Base-by-base conservation (phyloP, 2,329 filamentous ascomycete genomes). In the Diplodia scrobiculata region DNA sequence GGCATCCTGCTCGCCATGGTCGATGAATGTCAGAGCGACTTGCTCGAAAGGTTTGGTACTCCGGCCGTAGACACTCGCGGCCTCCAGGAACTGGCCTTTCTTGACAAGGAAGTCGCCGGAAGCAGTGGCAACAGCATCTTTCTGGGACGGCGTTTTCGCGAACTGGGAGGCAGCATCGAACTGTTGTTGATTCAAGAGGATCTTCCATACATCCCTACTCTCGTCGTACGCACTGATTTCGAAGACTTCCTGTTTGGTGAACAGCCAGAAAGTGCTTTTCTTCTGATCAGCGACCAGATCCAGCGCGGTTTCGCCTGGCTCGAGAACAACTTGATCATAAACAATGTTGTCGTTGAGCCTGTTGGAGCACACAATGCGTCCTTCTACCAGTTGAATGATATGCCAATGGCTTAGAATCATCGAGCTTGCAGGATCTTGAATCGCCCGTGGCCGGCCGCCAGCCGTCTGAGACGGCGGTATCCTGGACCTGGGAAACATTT, bases 21-120 rank as follows among this genome's bases (percentile, higher is more conserved):
- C 93, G 70, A 99, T 93, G 73, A 99, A 91, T 1, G 87, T 88
- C 41, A 99, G 82, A 25, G 93, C 93, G 53, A 99, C 94, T 74
- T 99, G 92, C 75, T 99, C 95, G 71, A 99, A 99, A 0, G 92
- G 89, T 80, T 98, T 98, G 75, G 91, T 97, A 78, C 95, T 98
- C 76, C 92, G 92, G 13, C 95, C 95, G 76, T 97, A 97, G 1
- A 98, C 87, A 10, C 87, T 86, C 0, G 96, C 95, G 48, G 95
- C 95, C 75, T 99, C 92, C 63, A 87, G 79, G 76, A 89, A 98
- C 63, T 91, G 88, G 2, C 91, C 91, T 78, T 91, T 94, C 67
- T 85, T 86, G 47, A 93, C 88, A 9, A 99, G 82, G 73, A 92
- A 89, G 76, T 99, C 95, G 21, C 95, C 95, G 27, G 92, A 97